A percentile compares a stretch with the other conserved stretches of the same genome.
Evolutionary conservation across 2,329 filamentous ascomycete genomes (phyloP).

Genomic region (Claviceps digitariae): DNA sequence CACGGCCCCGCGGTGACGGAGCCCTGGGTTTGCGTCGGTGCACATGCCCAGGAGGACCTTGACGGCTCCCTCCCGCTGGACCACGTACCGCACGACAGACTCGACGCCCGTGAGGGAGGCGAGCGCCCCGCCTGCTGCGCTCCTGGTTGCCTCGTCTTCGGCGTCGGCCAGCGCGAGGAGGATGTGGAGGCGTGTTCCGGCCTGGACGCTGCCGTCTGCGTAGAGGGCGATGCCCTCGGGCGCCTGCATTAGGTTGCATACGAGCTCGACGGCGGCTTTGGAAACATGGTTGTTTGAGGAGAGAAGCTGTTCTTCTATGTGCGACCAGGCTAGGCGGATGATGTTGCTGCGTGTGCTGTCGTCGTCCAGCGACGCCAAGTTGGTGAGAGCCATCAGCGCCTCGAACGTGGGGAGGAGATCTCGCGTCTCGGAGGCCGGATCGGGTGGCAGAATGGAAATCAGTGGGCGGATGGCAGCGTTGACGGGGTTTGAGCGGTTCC

Average conservation of each 20-base stretch:
- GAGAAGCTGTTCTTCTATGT: constrained; percentile 73
- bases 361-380: constrained; percentile 71
- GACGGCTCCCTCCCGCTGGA: constrained; percentile 59
- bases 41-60: constrained; percentile 72
- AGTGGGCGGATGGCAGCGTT: constrained; percentile 75
- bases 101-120: constrained; percentile 75
- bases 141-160: constrained; percentile 64
- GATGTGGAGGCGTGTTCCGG: constrained; percentile 64
- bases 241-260: constrained; percentile 76
- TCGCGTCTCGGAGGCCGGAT: constrained; percentile 47
- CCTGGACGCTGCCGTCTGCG: constrained; percentile 51
- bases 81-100: constrained; percentile 54
- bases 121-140: constrained; percentile 76
- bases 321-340: constrained; percentile 58
- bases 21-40: constrained; percentile 53
- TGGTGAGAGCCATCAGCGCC: constrained; percentile 80
- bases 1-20: constrained; percentile 62
- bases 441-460: constrained; percentile 55
- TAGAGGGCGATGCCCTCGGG: constrained; percentile 56
- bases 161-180: constrained; percentile 79
- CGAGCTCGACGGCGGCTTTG: constrained; percentile 72
- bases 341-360: constrained; percentile 53
- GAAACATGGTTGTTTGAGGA: constrained; percentile 62
- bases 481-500: constrained; percentile 58
- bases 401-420: constrained; percentile 87